These are phyloP conservation scores for Secale cereale DNA, from an alignment of 176 grass and related monocot genomes.

Conservation along the genomic window DNA sequence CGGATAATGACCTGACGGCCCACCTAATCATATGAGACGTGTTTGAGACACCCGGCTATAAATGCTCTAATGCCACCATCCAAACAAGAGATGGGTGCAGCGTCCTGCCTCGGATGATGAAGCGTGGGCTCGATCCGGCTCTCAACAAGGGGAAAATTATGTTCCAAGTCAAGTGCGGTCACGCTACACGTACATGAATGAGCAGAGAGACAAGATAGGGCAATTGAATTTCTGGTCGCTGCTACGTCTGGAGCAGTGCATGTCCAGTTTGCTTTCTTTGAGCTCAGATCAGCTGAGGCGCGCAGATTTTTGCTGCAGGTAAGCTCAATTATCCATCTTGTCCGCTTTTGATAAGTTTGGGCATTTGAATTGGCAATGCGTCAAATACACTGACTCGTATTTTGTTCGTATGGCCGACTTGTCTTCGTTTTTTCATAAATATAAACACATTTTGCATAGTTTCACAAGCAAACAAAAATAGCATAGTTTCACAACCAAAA, in stretches of 20 bases:
- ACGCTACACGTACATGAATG: conserved; percentile 6
- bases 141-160: neutral
- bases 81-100: conserved; percentile 3
- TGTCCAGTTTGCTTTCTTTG: neutral
- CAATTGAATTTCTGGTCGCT: conserved; percentile 9
- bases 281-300: conserved; percentile 7
- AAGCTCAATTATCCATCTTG: no score
- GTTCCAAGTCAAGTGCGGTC: conserved; percentile 13
- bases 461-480: no score
- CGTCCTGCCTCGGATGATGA: conserved; percentile 4
- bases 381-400: no score
- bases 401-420: no score
- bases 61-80: neutral
- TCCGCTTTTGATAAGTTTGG: no score
- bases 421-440: no score
- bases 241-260: neutral
- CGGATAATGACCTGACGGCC: no score
- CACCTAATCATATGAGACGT: no score
- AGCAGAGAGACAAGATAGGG: neutral
- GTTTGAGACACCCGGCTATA: no score
- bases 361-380: no score
- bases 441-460: no score
- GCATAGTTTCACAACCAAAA: no score
- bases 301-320: neutral
- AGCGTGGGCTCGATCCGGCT: neutral